Base-by-base conservation (phyloP, 495 filamentous ascomycete genomes). In the Talaromyces ruber region DNA sequence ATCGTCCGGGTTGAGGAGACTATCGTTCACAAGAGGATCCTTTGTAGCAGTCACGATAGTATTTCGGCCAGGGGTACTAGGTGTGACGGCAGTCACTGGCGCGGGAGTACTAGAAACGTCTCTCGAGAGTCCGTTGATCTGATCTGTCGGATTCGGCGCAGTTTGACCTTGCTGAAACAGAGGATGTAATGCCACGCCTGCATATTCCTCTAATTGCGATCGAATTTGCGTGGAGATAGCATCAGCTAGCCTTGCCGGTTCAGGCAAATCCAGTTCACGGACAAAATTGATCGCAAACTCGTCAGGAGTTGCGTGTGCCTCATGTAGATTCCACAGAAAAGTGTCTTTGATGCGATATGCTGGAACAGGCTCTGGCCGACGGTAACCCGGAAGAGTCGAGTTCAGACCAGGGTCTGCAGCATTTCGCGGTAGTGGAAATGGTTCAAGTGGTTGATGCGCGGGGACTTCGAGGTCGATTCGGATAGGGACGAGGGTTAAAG, bases 271-370 rank as follows among this genome's bases (percentile, higher is more conserved):
- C 55, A 98, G 83, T 70, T 99, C 94, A 64, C 95, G 90, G 30
- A 96, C 92, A 63, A 97, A 88, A n/a, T 80, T 83, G 61, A 86
- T 81, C 4, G 94, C 95, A 73, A 98, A 99, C 65, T 93, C 88
- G 69, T 99, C 94, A 4, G 94, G 96, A 0, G 94, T 99, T 11
- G 93, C 88, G 30, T 97, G 76, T 2, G 90, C 89, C 76, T 99
- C 94, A 73, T 98, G 92, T 9, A 99, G 80, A 69, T 99, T 99
- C 94, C 94, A 99, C 25, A 98, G 74, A 69, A 99, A 97, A 26
- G 87, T 88, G 65, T 99, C 94, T 72, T 96, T 92, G 34, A 99
- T 80, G 53, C 93, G 82, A 71, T 88, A 96, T 3, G 89, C 85
- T 16, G 92, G 87, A 24, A 91, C 87, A 54, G 83, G 75, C 45